phyloP scores from a whole-genome alignment of 2,329 filamentous ascomycete species.

The Verticillium albo-atrum region DNA sequence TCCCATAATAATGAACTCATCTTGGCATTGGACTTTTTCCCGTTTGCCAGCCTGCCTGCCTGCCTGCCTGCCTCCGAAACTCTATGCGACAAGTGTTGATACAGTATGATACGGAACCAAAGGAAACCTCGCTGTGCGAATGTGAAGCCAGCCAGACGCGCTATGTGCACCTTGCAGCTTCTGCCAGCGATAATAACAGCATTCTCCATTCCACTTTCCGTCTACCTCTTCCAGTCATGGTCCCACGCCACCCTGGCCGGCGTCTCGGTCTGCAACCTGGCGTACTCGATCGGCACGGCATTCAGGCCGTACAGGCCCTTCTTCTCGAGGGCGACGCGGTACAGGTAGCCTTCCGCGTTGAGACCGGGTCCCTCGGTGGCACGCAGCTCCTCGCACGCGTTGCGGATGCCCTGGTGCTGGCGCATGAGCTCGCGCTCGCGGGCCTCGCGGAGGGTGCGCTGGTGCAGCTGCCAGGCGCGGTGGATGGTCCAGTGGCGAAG shows the following conservation, averaged over 20 bases:
- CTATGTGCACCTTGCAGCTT: no score
- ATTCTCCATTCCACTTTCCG: neutral
- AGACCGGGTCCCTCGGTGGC: slow-evolving; percentile 51
- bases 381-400: slow-evolving; percentile 80
- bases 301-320: slow-evolving; percentile 70
- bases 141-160: neutral
- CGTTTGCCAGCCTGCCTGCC: no score
- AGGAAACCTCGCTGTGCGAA: neutral
- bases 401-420: slow-evolving; percentile 76
- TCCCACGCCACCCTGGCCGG: slow-evolving; percentile 83
- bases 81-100: neutral
- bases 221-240: slow-evolving; percentile 75
- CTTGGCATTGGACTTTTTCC: neutral
- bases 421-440: slow-evolving; percentile 70
- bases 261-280: slow-evolving; percentile 76
- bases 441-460: slow-evolving; percentile 60
- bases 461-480: slow-evolving; percentile 85
- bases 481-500: slow-evolving; percentile 99
- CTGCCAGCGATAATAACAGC: no score
- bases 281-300: slow-evolving; percentile 88
- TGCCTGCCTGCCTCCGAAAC: neutral
- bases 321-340: slow-evolving; percentile 87
- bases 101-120: neutral
- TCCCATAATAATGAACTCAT: neutral
- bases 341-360: slow-evolving; percentile 67